A percentile compares a stretch with the other conserved stretches of the same genome.
phyloP scores from a whole-genome alignment of 371 early-diverging fungal species.

The Entomophthora muscae region DNA sequence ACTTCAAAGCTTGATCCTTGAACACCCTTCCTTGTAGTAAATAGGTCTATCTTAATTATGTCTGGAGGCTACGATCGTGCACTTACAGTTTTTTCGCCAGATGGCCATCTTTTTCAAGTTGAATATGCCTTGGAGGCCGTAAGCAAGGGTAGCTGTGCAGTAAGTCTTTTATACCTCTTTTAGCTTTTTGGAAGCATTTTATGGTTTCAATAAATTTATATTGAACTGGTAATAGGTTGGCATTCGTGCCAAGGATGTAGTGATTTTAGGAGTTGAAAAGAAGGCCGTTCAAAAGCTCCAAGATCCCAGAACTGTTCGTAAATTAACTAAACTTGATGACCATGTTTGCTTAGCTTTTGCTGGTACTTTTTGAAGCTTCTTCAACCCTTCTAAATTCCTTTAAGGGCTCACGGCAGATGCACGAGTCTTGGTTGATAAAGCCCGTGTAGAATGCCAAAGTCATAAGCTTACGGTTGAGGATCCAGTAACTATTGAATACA shows the following conservation, averaged over 20 bases:
- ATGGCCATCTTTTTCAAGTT: constrained; percentile 99
- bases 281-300: constrained; percentile 91
- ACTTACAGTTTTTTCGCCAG: constrained; percentile 98
- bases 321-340: constrained; percentile 91
- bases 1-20: too few relatives aligned
- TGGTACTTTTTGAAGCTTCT: constrained; percentile 38
- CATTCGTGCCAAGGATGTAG: constrained; percentile 79
- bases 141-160: constrained; percentile 93
- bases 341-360: constrained; percentile 96
- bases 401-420: constrained; percentile 90
- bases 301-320: constrained; percentile 90
- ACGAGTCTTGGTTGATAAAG: constrained; percentile 90
- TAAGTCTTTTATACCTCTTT: constrained; percentile 29
- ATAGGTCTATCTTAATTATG: too few relatives aligned
- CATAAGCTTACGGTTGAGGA: constrained; percentile 94
- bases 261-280: constrained; percentile 95
- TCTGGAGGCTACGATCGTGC: constrained; percentile 66
- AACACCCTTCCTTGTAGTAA: too few relatives aligned
- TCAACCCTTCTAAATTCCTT: background rate
- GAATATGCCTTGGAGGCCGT: constrained; percentile 99
- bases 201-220: background rate
- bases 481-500: constrained; percentile 95
- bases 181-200: background rate
- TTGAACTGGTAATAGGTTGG: constrained; percentile 55
- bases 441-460: constrained; percentile 93